Percentiles rank a stretch among this genome's conserved stretches.
Conservation (phyloP, 108 stramenopile genomes). For the Pseudonitzschia multistriata region DNA sequence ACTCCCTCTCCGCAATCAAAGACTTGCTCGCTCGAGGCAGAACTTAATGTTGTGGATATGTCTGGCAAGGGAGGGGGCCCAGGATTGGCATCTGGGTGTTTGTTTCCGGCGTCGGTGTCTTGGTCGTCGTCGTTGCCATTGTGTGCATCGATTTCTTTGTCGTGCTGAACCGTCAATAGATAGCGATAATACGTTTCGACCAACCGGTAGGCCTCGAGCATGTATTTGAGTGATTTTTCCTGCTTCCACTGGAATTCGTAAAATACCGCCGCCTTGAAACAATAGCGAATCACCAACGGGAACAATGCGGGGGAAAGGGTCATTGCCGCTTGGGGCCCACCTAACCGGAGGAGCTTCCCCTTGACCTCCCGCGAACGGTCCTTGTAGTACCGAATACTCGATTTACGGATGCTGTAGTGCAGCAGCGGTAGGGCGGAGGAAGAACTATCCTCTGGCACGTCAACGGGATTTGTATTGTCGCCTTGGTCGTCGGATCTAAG, state of each 20-base stretch:
- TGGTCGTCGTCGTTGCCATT: background rate
- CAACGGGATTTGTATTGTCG: slow-evolving; percentile 7
- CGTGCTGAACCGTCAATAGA: slow-evolving; percentile 28
- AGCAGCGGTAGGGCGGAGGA: slow-evolving; percentile 26
- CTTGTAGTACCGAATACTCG: slow-evolving; percentile 46
- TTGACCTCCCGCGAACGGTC: slow-evolving; percentile 39
- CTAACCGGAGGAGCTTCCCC: slow-evolving; percentile 37
- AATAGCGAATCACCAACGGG: slow-evolving; percentile 58
- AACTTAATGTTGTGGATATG: background rate
- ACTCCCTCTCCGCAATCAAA: slow-evolving; percentile 37
- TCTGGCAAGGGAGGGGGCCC: background rate
- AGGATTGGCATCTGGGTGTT: background rate
- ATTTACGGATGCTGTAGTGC: slow-evolving; percentile 34
- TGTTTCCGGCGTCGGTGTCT: background rate
- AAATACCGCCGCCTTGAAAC: slow-evolving; percentile 64
- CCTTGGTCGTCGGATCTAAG: slow-evolving; percentile 22
- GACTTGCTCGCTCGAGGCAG: background rate
- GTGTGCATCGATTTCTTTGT: background rate
- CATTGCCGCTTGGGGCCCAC: background rate
- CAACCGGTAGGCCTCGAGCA: slow-evolving; percentile 51
- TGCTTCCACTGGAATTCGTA: slow-evolving; percentile 59
- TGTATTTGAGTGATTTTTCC: slow-evolving; percentile 48
- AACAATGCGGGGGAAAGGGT: slow-evolving; percentile 30
- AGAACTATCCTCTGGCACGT: background rate
- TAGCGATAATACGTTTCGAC: slow-evolving; percentile 45